Conservation (phyloP, 352 stramenopile species). For the Globisporangium sylvaticum region DNA sequence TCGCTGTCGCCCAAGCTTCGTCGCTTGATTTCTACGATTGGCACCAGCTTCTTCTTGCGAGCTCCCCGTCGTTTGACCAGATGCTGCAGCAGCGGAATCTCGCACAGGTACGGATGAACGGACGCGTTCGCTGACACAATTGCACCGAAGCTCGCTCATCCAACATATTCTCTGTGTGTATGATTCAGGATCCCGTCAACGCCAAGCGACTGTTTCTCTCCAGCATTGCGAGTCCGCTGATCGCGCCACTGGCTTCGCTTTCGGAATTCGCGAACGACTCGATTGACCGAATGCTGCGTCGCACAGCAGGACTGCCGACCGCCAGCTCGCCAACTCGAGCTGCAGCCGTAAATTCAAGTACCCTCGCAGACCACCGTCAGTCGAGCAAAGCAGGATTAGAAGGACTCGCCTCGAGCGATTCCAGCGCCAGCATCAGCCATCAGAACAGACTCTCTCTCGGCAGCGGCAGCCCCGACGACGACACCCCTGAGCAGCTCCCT, state of each 20-base stretch:
- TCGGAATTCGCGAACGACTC: neutral
- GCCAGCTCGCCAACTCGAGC: neutral
- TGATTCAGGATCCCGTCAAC: conserved; percentile 5
- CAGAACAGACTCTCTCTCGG: neutral
- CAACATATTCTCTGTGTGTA: neutral
- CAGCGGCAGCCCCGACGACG: neutral
- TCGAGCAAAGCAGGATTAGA: neutral
- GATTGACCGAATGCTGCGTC: conserved; percentile 13
- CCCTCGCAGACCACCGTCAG: neutral
- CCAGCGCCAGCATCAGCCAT: neutral
- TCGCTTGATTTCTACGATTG: conserved; percentile 32
- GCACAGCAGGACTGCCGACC: conserved; percentile 3
- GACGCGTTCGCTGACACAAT: neutral
- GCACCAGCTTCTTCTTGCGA: conserved; percentile 35
- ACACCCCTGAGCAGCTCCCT: neutral
- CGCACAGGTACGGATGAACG: conserved; percentile 12
- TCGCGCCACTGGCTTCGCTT: conserved; percentile 1
- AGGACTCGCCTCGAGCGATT: conserved; percentile 3
- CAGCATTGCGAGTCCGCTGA: conserved; percentile 6
- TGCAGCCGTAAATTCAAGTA: neutral
- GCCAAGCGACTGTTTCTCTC: conserved; percentile 31
- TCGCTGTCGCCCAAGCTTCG: conserved; percentile 5
- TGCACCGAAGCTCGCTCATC: neutral
- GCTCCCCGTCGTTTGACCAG: conserved; percentile 23
- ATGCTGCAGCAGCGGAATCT: conserved; percentile 22